Evolutionary conservation across 805 yeast genomes (phyloP), one percentile per base, ranked within the genome.

Genomic region (Lipomyces starkeyi): DNA sequence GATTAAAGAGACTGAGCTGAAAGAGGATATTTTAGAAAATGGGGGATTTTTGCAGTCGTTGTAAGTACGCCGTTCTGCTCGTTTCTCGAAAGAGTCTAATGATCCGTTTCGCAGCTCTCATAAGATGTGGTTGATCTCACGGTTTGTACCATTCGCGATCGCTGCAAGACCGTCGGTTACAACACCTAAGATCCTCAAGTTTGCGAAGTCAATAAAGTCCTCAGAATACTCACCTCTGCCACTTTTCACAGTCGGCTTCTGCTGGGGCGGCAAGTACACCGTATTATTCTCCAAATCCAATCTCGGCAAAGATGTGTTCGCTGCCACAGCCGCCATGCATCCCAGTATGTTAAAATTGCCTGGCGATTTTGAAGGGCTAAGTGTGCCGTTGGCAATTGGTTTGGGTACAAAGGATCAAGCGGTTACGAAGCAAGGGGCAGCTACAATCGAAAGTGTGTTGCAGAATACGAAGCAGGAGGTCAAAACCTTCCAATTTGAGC

Each of bases 261-360:
- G 67, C 67, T 64, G 65, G 65, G 67, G 67, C 27, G 67, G 67
- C 4, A 29, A 25, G 22, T 54, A 59, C 37, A 9, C 65, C n/a
- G 5, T 64, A 17, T 22, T 55, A 11, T 25, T 49, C 20, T 58
- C 59, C 6, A 59, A 58, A 34, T 54, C 52, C 55, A 32, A 47
- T 37, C 6, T 34, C n/a, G 22, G 20, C 52, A n/a, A n/a, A 22
- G 62, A 58, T 9, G 20, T 58, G 8, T 17, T 64, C 47, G 22
- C 58, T 3, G 63, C 64, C 56, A 22, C 47, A 8, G 67, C 64
- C 20, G 59, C 65, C 13, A 6, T 52, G 32, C 67, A 64, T 27
- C 65, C 65, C 29, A 32, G 57, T 14, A n/a, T 40, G 59, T 25
- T 64, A 17, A 6, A 34, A 49, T 35, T 64, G 35, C 67, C 67